Percentiles rank a stretch among this genome's conserved stretches.
Evolutionary conservation across 805 yeast genomes (phyloP).

Genomic region (Pichia nakasei): DNA sequence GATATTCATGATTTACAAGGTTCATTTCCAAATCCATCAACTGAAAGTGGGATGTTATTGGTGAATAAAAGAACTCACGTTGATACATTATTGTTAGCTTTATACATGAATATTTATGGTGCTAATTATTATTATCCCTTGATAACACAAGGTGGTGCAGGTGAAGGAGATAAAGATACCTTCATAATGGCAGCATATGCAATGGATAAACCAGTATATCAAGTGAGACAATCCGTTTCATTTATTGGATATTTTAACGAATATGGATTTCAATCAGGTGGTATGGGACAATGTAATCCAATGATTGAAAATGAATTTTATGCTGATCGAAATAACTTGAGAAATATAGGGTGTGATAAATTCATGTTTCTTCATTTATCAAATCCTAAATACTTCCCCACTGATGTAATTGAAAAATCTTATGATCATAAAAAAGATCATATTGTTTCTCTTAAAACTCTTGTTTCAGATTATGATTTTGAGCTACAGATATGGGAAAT

Average conservation of each 20-base stretch:
- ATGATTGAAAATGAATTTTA: slow-evolving; percentile 27
- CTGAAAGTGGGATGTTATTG: slow-evolving; percentile 63
- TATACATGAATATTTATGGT: slow-evolving; percentile 59
- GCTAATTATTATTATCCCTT: slow-evolving; percentile 58
- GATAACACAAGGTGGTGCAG: slow-evolving; percentile 63
- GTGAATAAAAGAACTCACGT: slow-evolving; percentile 49
- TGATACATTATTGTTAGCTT: slow-evolving; percentile 44
- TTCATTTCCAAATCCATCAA: slow-evolving; percentile 55
- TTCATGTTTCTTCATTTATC: slow-evolving; percentile 49
- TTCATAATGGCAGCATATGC: slow-evolving; percentile 60
- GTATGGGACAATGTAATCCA: slow-evolving; percentile 36
- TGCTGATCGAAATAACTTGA: slow-evolving; percentile 9
- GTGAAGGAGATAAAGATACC: slow-evolving; percentile 77
- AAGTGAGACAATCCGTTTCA: slow-evolving; percentile 42
- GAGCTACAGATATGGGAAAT: slow-evolving; percentile 34
- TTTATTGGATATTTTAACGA: slow-evolving; percentile 42
- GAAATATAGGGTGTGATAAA: slow-evolving; percentile 11
- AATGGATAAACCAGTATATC: slow-evolving; percentile 25
- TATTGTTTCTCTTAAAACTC: slow-evolving; percentile 26
- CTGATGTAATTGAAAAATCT: slow-evolving; percentile 3
- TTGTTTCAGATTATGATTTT: slow-evolving; percentile 27
- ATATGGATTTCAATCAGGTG: slow-evolving; percentile 30
- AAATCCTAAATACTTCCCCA: slow-evolving; percentile 43
- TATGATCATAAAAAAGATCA: slow-evolving; percentile 16
- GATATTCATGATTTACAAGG: slow-evolving; percentile 55